These are phyloP conservation scores for Pyricularia sp. DNA, from an alignment of 2,329 filamentous ascomycete species.

Conservation along the genomic window DNA sequence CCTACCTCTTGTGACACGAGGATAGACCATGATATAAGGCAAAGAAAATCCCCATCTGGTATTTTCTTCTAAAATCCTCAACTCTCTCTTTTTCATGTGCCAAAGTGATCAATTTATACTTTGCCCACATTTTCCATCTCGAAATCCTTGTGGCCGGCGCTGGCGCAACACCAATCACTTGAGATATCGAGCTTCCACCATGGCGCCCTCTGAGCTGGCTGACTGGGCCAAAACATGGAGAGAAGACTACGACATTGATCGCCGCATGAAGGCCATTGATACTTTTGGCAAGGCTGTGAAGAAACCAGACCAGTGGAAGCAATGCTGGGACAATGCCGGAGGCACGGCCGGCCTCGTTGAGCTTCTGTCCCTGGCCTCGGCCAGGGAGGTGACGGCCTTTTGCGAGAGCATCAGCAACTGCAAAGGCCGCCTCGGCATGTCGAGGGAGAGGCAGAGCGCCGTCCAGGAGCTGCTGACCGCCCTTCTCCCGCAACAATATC, in stretches of 20 bases:
- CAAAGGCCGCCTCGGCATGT: background rate
- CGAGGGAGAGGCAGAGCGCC: background rate
- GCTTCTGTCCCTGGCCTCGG: background rate
- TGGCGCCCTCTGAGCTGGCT: background rate
- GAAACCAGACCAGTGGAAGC: background rate
- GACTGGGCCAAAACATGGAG: background rate
- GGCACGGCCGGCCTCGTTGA: background rate
- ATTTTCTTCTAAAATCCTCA: too few species aligned
- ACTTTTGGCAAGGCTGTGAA: background rate
- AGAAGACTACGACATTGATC: background rate
- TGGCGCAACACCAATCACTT: too few species aligned
- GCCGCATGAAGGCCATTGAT: background rate
- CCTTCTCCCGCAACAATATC: background rate
- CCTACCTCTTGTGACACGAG: too few species aligned
- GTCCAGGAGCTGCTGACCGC: background rate
- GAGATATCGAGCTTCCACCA: background rate
- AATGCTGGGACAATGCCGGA: background rate
- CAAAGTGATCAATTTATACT: too few species aligned
- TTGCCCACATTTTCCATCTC: too few species aligned
- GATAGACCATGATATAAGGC: too few species aligned
- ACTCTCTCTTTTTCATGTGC: too few species aligned
- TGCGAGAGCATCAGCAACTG: background rate
- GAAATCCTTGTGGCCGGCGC: too few species aligned
- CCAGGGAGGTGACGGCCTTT: background rate
- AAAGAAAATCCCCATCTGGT: too few species aligned